Conservation (phyloP, 192 early-diverging fungal genomes). For the Glomus cerebriforme region DNA sequence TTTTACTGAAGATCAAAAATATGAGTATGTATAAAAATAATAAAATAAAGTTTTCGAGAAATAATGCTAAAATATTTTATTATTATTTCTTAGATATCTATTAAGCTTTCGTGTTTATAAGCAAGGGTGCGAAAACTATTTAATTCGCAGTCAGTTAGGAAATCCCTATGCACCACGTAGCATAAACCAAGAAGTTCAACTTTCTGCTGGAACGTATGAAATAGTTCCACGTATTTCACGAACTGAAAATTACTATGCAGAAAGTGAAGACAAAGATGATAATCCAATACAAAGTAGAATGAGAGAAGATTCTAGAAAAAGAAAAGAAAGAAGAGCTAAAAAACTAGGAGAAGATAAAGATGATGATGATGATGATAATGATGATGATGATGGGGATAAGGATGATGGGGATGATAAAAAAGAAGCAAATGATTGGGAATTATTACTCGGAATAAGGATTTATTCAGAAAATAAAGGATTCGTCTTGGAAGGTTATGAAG, state of each 20-base stretch:
- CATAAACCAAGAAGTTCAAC: conserved; percentile 37
- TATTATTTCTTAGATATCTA: conserved; percentile 37
- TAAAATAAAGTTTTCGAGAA: conserved; percentile 38
- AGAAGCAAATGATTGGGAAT: too few relatives aligned
- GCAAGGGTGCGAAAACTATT: not conserved
- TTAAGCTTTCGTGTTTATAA: not conserved
- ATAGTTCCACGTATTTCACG: conserved; percentile 39
- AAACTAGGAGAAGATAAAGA: not conserved
- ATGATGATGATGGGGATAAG: not conserved
- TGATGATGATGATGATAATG: conserved; percentile 17
- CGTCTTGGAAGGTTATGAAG: too few relatives aligned
- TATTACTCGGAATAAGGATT: too few relatives aligned
- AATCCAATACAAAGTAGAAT: not conserved
- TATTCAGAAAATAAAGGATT: too few relatives aligned
- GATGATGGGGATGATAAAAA: too few relatives aligned
- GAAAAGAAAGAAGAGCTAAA: conserved; percentile 25
- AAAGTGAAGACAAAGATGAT: not conserved
- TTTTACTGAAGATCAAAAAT: conserved; percentile 35
- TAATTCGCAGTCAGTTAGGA: not conserved
- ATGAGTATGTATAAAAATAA: conserved; percentile 32
- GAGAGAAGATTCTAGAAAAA: not conserved
- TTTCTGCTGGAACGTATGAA: conserved; percentile 38
- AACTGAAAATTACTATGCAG: conserved; percentile 21
- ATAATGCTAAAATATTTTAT: conserved; percentile 32
- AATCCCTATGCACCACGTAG: conserved; percentile 35